phyloP scores from a whole-genome alignment of 768 basidiomycete genomes.

The Lepiota subincarnata region DNA sequence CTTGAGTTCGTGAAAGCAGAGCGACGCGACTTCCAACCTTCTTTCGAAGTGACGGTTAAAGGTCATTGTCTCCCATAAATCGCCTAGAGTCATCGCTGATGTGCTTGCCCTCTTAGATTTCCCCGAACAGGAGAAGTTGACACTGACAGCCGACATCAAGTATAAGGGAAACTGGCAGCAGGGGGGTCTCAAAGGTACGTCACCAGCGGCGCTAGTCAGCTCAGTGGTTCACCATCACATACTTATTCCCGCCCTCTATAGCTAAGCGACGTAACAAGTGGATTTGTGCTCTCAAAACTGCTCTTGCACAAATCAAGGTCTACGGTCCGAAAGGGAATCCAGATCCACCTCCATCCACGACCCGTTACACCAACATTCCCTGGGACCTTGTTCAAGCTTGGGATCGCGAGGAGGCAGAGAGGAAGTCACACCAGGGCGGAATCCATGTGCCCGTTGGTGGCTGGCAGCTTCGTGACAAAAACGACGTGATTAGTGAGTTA shows the following conservation, averaged over 20 bases:
- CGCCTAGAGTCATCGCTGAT: conserved; percentile 5
- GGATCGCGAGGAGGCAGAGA: conserved; percentile 29
- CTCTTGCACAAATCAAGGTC: conserved; percentile 65
- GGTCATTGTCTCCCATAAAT: conserved; percentile 30
- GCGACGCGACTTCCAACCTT: conserved; percentile 69
- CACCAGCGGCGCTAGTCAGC: conserved; percentile 1
- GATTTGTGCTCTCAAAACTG: conserved; percentile 81
- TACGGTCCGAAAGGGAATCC: conserved; percentile 65
- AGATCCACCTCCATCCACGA: conserved; percentile 45
- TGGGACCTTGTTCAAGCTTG: conserved; percentile 55
- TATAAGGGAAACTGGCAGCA: conserved; percentile 89
- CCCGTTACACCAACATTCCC: conserved; percentile 67
- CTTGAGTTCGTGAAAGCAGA: conserved; percentile 68
- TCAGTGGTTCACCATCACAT: conserved; percentile 3
- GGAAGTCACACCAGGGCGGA: conserved; percentile 16
- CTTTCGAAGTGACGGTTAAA: conserved; percentile 69
- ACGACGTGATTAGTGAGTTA: conserved; percentile 44
- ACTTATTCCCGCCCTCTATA: conserved; percentile 22
- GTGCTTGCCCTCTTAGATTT: conserved; percentile 46
- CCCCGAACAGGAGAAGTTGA: conserved; percentile 76
- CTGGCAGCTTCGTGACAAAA: conserved; percentile 50
- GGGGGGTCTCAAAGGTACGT: conserved; percentile 60
- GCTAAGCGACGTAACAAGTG: conserved; percentile 86
- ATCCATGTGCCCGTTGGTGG: conserved; percentile 32
- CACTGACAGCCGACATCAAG: conserved; percentile 75